These are phyloP conservation scores for Leccinum longicurvipes DNA, from an alignment of 768 basidiomycete species.

Conservation along the genomic window DNA sequence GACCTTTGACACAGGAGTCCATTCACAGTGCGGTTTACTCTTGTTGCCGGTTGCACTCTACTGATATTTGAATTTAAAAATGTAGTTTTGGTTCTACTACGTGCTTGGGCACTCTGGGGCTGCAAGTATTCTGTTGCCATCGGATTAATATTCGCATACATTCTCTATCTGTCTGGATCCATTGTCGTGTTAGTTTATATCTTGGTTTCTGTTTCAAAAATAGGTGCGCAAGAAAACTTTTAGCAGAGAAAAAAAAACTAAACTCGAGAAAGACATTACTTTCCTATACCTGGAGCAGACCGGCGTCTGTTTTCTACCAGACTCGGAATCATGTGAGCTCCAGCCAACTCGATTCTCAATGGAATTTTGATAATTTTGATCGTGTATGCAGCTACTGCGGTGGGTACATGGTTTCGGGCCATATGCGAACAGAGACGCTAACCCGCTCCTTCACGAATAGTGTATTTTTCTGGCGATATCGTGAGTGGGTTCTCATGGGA, in stretches of 20 bases:
- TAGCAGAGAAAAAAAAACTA: not conserved
- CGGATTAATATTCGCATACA: slow-evolving; percentile 9
- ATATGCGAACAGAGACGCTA: not conserved
- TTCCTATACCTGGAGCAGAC: not conserved
- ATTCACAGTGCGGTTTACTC: slow-evolving; percentile 7
- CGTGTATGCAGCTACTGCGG: not conserved
- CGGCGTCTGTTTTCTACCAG: not conserved
- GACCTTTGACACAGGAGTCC: not conserved
- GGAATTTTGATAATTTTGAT: not conserved
- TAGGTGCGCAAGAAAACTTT: not conserved
- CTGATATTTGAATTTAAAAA: not conserved
- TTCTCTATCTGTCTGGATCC: not conserved
- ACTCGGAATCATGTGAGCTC: not conserved
- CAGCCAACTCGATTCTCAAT: not conserved
- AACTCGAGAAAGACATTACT: not conserved
- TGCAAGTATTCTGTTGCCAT: not conserved
- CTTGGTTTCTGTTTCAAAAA: not conserved
- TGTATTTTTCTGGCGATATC: not conserved
- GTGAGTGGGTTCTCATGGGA: not conserved
- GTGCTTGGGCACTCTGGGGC: slow-evolving; percentile 18
- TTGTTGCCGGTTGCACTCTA: not conserved
- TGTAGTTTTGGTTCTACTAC: slow-evolving; percentile 17
- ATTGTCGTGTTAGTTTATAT: not conserved
- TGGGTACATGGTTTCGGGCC: not conserved
- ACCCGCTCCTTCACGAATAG: not conserved